Evolutionary conservation across 805 yeast genomes (phyloP).

Genomic region (Sungouiozyma ichnusensis): DNA sequence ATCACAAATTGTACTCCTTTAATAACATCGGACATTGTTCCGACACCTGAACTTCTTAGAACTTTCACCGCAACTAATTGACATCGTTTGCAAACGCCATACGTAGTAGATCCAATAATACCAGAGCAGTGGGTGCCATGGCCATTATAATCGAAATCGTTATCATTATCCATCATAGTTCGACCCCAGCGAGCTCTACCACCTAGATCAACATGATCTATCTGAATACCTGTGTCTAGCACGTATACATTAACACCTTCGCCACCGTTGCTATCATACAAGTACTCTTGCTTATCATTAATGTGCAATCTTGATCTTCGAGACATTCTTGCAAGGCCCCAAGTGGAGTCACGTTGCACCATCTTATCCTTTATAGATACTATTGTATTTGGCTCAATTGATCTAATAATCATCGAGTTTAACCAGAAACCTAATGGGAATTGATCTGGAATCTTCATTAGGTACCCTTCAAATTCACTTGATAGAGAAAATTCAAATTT

Average conservation of each 20-base stretch:
- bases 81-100: constrained; percentile 76
- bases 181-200: constrained; percentile 52
- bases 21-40: constrained; percentile 70
- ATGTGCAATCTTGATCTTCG: constrained; percentile 62
- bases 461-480: not conserved
- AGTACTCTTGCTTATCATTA: constrained; percentile 58
- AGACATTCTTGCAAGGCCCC: constrained; percentile 88
- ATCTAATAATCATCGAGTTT: not conserved
- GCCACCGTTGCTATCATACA: constrained; percentile 38
- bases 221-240: constrained; percentile 68
- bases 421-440: not conserved
- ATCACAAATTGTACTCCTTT: constrained; percentile 80
- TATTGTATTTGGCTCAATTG: constrained; percentile 4
- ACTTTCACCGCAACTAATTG: constrained; percentile 74
- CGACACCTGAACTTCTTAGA: constrained; percentile 68
- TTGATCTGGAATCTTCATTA: not conserved
- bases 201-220: constrained; percentile 49
- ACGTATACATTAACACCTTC: constrained; percentile 69
- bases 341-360: constrained; percentile 69
- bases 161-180: constrained; percentile 49
- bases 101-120: constrained; percentile 66
- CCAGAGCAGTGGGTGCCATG: constrained; percentile 98
- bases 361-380: not conserved
- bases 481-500: not conserved
- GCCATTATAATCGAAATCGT: constrained; percentile 70